phyloP scores from a whole-genome alignment of 768 basidiomycete genomes.

The Mrakia gelida region DNA sequence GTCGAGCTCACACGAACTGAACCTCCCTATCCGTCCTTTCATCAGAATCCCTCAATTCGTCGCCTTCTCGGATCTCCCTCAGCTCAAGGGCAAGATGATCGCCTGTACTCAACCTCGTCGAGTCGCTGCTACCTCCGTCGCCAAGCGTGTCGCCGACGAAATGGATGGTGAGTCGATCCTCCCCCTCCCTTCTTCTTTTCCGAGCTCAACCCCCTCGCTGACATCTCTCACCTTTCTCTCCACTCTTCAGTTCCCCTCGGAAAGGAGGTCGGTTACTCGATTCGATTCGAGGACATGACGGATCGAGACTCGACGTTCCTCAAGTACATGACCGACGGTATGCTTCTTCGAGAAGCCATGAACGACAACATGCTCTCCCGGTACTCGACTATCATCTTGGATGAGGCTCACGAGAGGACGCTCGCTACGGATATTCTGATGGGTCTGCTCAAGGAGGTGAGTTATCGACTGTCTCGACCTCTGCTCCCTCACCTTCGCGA shows the following conservation, averaged over 20 bases:
- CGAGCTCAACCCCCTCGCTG: no score
- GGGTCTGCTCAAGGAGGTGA: constrained; percentile 77
- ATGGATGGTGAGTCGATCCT: constrained; percentile 73
- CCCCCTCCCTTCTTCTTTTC: no score
- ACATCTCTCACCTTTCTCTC: neutral
- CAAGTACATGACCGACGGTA: constrained; percentile 99
- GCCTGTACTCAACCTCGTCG: constrained; percentile 95
- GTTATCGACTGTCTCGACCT: constrained; percentile 19
- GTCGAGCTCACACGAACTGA: neutral
- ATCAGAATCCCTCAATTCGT: constrained; percentile 92
- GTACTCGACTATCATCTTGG: constrained; percentile 96
- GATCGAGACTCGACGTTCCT: constrained; percentile 84
- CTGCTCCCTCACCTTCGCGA: neutral
- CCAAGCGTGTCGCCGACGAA: constrained; percentile 96
- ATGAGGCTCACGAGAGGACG: constrained; percentile 98
- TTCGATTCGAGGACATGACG: constrained; percentile 97
- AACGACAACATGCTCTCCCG: constrained; percentile 81
- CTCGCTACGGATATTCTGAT: constrained; percentile 97
- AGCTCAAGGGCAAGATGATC: constrained; percentile 80
- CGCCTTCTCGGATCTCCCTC: constrained; percentile 85
- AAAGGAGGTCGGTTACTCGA: constrained; percentile 93
- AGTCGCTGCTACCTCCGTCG: constrained; percentile 96
- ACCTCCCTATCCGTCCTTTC: neutral
- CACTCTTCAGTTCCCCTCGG: constrained; percentile 70
- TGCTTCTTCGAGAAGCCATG: constrained; percentile 97